Conservation (phyloP, 2,329 filamentous ascomycete species). For the Aspergillus sp. region DNA sequence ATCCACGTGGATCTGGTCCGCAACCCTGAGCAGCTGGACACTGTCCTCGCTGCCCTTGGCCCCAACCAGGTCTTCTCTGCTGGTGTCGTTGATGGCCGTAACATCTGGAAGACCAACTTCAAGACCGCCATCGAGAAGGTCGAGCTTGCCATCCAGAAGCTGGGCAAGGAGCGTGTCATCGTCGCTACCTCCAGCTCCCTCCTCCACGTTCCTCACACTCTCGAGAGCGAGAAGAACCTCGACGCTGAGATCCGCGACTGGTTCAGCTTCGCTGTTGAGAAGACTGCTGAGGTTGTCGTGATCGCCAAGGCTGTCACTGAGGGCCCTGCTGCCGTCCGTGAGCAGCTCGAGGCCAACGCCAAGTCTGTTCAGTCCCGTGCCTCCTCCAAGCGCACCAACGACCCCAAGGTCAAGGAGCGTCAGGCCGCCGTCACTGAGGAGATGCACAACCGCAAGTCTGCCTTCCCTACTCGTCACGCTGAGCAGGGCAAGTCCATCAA, state of each 20-base stretch:
- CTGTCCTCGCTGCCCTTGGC: conserved; percentile 78
- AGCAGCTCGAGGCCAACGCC: conserved; percentile 93
- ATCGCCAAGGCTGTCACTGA: conserved; percentile 97
- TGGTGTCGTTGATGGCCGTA: conserved; percentile 96
- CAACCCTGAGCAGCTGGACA: conserved; percentile 94
- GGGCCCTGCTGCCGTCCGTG: conserved; percentile 79
- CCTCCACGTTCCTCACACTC: conserved; percentile 96
- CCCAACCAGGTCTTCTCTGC: conserved; percentile 87
- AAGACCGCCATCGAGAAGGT: conserved; percentile 88
- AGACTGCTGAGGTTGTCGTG: conserved; percentile 83
- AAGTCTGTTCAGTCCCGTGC: conserved; percentile 90
- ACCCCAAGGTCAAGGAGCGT: conserved; percentile 95
- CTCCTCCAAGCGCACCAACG: conserved; percentile 91
- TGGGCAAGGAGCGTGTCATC: conserved; percentile 96
- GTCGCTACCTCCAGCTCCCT: conserved; percentile 96
- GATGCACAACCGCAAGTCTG: conserved; percentile 89
- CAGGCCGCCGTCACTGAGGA: conserved; percentile 80
- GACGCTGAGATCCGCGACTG: conserved; percentile 90
- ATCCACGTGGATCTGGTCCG: conserved; percentile 96
- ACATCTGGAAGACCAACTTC: conserved; percentile 99
- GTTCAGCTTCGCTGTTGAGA: conserved; percentile 98
- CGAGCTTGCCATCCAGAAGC: conserved; percentile 87
- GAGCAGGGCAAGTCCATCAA: conserved; percentile 90
- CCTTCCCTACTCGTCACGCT: conserved; percentile 79
- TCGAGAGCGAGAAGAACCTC: conserved; percentile 98